Evolutionary conservation across 495 filamentous ascomycete species (phyloP), one percentile per base, ranked within the genome.

Genomic region (Schizothecium vesticola): DNA sequence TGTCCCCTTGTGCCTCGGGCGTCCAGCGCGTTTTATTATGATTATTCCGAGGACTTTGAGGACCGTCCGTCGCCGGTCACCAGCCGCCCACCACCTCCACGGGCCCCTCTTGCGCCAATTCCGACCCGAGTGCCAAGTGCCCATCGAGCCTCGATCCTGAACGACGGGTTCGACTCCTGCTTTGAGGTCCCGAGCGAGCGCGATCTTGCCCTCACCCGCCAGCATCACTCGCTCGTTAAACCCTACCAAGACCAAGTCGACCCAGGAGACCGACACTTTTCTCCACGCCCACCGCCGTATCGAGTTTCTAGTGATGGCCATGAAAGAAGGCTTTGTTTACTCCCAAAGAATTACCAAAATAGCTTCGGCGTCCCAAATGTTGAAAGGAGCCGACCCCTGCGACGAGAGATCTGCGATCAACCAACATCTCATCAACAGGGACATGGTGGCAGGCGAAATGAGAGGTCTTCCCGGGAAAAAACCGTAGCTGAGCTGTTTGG

Each of bases 1-100:
- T 25, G 19, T 23, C 24, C 58, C 11, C 61, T 43, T 57, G 58
- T 57, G 7, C 29, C 51, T 59, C 61, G 63, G 26, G n/a, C 63
- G 12, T 26, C 26, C 22, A 61, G 70, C 33, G 56, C 64, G 22
- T 71, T 80, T 24, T 85, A 81, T 67, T 86, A 85, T 72, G 84
- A 85, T 70, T 86, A 85, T 69, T 83, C 82, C 4, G 84, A 85
- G 71, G 79, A 78, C 25, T 85, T 85, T 69, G 82, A 82, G 22
- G 69, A 74, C 16, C 33, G 22, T 51, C 13, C 26, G 56, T 16
- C 33, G 10, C 70, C 64, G 67, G 73, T 12, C 33, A 12, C 51
- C 10, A 25, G 56, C 5, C 33, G 11, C 70, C 64, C 12, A 11
- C 36, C 36, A 16, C 70, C 72, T 6, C 73, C 72, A 22, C 61